phyloP scores from a whole-genome alignment of 345 rosid species.

The Moricandia arvensis region DNA sequence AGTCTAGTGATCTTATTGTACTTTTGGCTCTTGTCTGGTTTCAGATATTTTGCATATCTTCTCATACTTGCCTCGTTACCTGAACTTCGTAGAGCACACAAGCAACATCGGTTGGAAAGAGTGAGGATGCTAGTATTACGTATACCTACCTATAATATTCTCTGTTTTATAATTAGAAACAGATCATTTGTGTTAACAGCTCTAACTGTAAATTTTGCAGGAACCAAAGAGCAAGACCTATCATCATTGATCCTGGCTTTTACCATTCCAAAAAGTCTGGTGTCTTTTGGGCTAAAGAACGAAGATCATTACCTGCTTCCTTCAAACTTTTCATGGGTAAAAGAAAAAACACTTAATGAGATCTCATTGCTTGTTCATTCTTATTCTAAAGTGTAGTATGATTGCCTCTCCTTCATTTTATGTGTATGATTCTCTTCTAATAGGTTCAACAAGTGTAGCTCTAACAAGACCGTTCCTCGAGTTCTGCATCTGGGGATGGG shows the following conservation, averaged over 20 bases:
- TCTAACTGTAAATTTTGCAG: conserved; percentile 39
- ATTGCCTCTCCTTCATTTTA: neutral
- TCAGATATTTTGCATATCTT: conserved; percentile 84
- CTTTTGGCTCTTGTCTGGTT: conserved; percentile 29
- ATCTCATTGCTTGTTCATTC: neutral
- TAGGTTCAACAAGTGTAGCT: conserved; percentile 80
- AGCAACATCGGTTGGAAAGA: conserved; percentile 93
- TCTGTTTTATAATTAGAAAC: neutral
- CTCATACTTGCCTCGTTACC: conserved; percentile 86
- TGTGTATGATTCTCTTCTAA: neutral
- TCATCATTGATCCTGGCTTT: conserved; percentile 84
- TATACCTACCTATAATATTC: conserved; percentile 22
- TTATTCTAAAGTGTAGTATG: neutral
- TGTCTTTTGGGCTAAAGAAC: conserved; percentile 89
- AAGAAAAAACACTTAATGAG: conserved; percentile 2
- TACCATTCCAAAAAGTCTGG: conserved; percentile 81
- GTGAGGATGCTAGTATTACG: conserved; percentile 53
- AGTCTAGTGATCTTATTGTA: neutral
- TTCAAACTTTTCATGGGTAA: conserved; percentile 84
- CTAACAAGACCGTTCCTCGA: conserved; percentile 82
- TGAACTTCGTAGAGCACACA: conserved; percentile 94
- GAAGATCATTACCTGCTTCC: conserved; percentile 77
- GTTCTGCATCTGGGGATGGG: conserved; percentile 95
- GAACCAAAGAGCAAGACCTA: conserved; percentile 81
- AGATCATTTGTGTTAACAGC: neutral